Percentiles rank a stretch among this genome's conserved stretches.
These are phyloP conservation scores for Sporobolomyces phaffii DNA, from an alignment of 768 basidiomycete genomes.

Conservation along the genomic window DNA sequence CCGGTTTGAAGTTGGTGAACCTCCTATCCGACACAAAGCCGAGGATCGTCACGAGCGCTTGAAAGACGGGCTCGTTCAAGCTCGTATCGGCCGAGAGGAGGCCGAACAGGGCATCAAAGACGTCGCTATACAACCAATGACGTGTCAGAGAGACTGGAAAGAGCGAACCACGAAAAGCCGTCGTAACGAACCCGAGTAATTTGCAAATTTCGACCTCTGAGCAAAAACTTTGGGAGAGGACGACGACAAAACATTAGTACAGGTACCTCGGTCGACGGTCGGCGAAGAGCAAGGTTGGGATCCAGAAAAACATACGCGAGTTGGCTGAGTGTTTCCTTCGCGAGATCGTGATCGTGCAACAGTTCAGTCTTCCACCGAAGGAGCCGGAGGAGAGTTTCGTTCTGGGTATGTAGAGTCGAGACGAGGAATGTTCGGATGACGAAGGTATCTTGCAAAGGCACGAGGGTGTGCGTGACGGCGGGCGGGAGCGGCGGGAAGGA, in stretches of 20 bases:
- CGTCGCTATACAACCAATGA: constrained; percentile 80
- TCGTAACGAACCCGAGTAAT: constrained; percentile 19
- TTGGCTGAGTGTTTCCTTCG: constrained; percentile 67
- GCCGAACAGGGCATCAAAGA: constrained; percentile 87
- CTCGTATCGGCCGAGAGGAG: constrained; percentile 73
- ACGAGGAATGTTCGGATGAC: constrained; percentile 83
- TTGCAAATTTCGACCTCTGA: constrained; percentile 66
- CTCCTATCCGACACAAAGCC: constrained; percentile 88
- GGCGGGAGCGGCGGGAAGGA: constrained; percentile 51
- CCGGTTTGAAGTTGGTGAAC: constrained; percentile 90
- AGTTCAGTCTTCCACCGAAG: constrained; percentile 70
- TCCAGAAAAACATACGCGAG: too few relatives aligned
- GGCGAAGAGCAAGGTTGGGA: too few relatives aligned
- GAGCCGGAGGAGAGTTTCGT: constrained; percentile 70
- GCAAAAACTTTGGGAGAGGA: constrained; percentile 33
- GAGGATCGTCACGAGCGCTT: constrained; percentile 81
- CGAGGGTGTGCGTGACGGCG: constrained; percentile 56
- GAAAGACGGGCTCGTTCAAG: constrained; percentile 71
- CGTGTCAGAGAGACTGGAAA: constrained; percentile 48
- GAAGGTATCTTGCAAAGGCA: constrained; percentile 64
- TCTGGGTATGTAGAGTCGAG: constrained; percentile 87
- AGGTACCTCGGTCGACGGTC: too few relatives aligned
- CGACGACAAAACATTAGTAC: too few relatives aligned
- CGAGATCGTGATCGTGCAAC: constrained; percentile 55
- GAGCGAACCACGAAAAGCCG: background rate